Evolutionary conservation across 768 basidiomycete species (phyloP).

Genomic region (Daedaleopsis sinensis): DNA sequence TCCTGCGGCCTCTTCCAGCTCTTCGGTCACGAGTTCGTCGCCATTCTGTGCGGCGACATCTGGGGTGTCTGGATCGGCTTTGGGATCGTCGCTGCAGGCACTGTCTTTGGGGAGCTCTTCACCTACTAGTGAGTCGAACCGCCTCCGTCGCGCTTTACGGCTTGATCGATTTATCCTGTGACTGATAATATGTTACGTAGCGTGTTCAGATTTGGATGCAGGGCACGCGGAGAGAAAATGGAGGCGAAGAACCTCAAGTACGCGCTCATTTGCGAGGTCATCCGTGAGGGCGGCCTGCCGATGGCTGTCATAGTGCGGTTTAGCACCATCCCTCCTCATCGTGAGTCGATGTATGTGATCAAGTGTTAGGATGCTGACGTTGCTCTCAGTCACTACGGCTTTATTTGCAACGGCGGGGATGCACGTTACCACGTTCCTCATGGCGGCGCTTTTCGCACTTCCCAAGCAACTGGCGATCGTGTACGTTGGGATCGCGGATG

Average conservation of each 20-base stretch:
- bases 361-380: not conserved
- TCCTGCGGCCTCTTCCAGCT: conserved; percentile 43
- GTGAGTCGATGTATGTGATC: conserved; percentile 42
- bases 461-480: conserved; percentile 92
- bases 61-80: conserved; percentile 90
- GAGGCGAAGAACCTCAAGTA: conserved; percentile 46
- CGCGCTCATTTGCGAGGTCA: conserved; percentile 52
- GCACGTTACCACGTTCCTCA: conserved; percentile 68
- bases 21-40: conserved; percentile 91
- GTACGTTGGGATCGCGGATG: conserved; percentile 64
- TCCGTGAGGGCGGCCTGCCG: conserved; percentile 85
- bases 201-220: conserved; percentile 81
- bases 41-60: conserved; percentile 83
- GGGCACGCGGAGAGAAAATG: conserved; percentile 68
- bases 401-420: conserved; percentile 89
- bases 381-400: conserved; percentile 70
- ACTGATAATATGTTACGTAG: conserved; percentile 36
- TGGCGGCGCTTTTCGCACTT: conserved; percentile 78
- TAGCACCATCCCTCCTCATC: conserved; percentile 84
- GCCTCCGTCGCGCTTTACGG: not conserved
- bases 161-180: not conserved
- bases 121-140: conserved; percentile 69
- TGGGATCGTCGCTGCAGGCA: conserved; percentile 81
- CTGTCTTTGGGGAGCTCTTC: conserved; percentile 79
- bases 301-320: conserved; percentile 74